Base-by-base conservation (phyloP, 2,329 filamentous ascomycete species). In the Xylaria digitata region DNA sequence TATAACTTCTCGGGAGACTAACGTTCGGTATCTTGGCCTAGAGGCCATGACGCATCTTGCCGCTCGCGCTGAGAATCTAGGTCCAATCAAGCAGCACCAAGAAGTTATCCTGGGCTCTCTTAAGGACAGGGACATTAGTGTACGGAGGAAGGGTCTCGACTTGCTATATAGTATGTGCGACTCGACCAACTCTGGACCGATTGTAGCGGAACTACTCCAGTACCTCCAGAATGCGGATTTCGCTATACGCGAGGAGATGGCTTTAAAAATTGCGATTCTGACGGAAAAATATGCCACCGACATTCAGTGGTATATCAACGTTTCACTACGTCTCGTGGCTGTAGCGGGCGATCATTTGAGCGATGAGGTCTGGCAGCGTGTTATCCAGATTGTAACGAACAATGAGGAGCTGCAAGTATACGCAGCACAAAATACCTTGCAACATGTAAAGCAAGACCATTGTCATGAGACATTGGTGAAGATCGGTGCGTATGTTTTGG, bases 161-260 rank as follows among this genome's bases (percentile, higher is more conserved):
- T 83, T 99, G 63, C 87, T 99, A 40, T 99, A 99, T 87, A 99
- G 96, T 88, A 99, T 99, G 96, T 99, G 96, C 79, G 96, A 99
- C 80, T 88, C 92, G 40, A 90, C 90, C n/a, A 99, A 99, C 79
- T 94, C 96, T 7, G 92, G 93, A 71, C 90, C 93, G 9, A 97
- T 99, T 72, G 96, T 99, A 45, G 91, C 92, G 67, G 96, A 99
- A 81, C 89, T 99, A 57, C 82, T 99, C 60, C 93, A 95, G 72
- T 98, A 97, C 79, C 87, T 99, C 8, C 95, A 97, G 76, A 97
- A 93, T 63, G 96, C 96, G 54, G 96, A 99, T 79, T 99, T 97
- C 79, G 95, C 95, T 5, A 97, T 99, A 74, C 89, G 96, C 70
- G 96, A 99, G 82, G 96, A 99, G 80, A 99, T 99, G 96, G 96